phyloP scores from a whole-genome alignment of 768 basidiomycete species.

The Bullera alba region DNA sequence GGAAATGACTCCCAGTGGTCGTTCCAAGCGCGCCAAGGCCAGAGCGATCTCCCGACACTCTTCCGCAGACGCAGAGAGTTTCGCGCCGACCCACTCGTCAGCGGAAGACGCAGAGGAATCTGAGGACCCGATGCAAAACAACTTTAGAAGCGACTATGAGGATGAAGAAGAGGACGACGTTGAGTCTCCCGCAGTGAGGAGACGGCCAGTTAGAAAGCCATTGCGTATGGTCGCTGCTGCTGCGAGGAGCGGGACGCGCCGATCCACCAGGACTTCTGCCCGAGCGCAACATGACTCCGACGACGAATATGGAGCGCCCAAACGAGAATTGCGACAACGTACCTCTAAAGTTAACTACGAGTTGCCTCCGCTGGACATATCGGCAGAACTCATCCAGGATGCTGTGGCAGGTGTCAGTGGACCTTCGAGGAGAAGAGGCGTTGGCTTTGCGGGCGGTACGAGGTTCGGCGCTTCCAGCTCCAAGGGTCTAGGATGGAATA shows the following conservation, averaged over 20 bases:
- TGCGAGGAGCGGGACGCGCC: constrained; percentile 1
- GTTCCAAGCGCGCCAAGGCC: neutral
- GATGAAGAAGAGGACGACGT: constrained; percentile 21
- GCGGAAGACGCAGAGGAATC: constrained; percentile 10
- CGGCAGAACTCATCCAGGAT: constrained; percentile 16
- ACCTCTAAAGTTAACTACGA: constrained; percentile 22
- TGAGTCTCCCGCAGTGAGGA: neutral
- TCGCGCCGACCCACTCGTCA: constrained; percentile 15
- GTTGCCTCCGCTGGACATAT: constrained; percentile 28
- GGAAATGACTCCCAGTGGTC: too few species aligned
- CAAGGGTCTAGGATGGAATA: constrained; percentile 21
- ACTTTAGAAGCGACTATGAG: constrained; percentile 4
- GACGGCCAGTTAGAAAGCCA: neutral
- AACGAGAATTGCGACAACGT: constrained; percentile 13
- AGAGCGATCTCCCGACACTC: constrained; percentile 15
- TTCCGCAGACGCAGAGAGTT: constrained; percentile 28
- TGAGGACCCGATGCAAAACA: constrained; percentile 10
- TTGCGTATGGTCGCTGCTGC: neutral
- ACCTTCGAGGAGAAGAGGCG: constrained; percentile 11
- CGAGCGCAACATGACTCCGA: constrained; percentile 16
- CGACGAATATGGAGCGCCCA: constrained; percentile 11
- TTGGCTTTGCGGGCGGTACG: constrained; percentile 13
- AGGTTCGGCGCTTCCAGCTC: constrained; percentile 16
- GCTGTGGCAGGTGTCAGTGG: constrained; percentile 15
- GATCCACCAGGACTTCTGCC: constrained; percentile 8